Base-by-base conservation (phyloP, 208 protist genomes). In the Crithidia bombi region DNA sequence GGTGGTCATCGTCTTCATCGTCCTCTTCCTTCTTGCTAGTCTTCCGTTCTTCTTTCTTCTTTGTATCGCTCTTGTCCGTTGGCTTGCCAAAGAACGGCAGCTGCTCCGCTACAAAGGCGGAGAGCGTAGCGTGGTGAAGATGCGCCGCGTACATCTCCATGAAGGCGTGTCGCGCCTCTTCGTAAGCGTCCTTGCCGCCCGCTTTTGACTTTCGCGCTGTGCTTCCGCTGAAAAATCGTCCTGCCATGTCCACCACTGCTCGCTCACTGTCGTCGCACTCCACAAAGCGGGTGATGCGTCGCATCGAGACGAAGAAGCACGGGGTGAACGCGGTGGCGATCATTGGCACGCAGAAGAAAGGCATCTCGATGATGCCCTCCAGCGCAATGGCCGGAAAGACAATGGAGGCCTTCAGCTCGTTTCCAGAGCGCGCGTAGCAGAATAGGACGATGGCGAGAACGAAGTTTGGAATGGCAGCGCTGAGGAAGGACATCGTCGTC, bases 291-390 rank as follows among this genome's bases (percentile, higher is more conserved):
- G 63, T 69, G 39, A 98, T 54, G 35, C 94, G 87, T 6, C 77
- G 66, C 75, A 95, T 80, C 19, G 93, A 86, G 17, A 98, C 90
- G 30, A 75, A 66, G 56, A 92, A 73, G 78, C 38, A 94, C 39
- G 96, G 81, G 5, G 87, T 70, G 2, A 86, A 30, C 7, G 55
- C 57, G 10, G 59, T 86, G 38, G 97, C 55, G 7, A 95, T 23
- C 7, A 72, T 78, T 11, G 95, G 90, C 7, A 97, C 77, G 76
- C 93, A 78, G 59, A 85, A 78, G 49, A 96, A 92, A 14, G 96
- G 71, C 1, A 50, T 50, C 21, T 72, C 63, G 46, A 80, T 68
- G 15, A 81, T 44, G 6, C 32, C 39, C 10, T 73, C 50, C 5
- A 84, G 66, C 10, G 79, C 36, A 6, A 84, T 69, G 64, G 1